Conservation (phyloP, 2,329 filamentous ascomycete species). For the Amylocarpus encephaloides region DNA sequence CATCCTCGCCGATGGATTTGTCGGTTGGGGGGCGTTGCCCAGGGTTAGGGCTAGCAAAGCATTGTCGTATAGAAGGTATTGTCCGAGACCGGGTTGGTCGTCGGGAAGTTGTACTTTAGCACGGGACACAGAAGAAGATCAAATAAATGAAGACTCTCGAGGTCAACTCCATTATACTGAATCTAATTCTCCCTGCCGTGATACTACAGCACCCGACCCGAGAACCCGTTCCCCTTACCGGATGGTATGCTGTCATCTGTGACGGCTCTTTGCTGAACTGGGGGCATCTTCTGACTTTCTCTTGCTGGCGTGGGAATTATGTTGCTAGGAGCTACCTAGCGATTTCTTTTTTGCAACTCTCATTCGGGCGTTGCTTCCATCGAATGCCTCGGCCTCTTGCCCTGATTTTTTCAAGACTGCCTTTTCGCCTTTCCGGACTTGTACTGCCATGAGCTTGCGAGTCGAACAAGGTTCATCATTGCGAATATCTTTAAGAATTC, state of each 20-base stretch:
- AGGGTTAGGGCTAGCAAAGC: constrained; percentile 24
- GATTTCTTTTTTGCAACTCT: constrained; percentile 13
- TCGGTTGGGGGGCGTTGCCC: constrained; percentile 27
- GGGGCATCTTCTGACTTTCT: constrained; percentile 16
- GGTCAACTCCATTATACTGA: constrained; percentile 10
- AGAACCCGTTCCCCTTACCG: neutral
- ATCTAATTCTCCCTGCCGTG: neutral
- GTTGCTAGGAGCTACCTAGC: neutral
- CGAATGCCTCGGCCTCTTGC: constrained; percentile 30
- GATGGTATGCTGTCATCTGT: constrained; percentile 9
- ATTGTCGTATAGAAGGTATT: constrained; percentile 23
- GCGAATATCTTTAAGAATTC: constrained; percentile 30
- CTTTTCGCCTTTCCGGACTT: constrained; percentile 61
- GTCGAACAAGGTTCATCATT: constrained; percentile 27
- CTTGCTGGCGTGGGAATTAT: constrained; percentile 12
- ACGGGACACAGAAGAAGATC: constrained; percentile 16
- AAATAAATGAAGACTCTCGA: constrained; percentile 9
- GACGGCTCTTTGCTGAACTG: constrained; percentile 19
- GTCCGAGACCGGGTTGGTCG: constrained; percentile 9
- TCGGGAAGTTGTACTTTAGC: constrained; percentile 28
- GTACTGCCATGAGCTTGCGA: constrained; percentile 45
- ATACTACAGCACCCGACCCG: too few relatives aligned
- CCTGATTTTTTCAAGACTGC: constrained; percentile 46
- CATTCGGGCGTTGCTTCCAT: constrained; percentile 30
- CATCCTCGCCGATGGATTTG: constrained; percentile 20